Evolutionary conservation across 2,329 filamentous ascomycete species (phyloP), one percentile per base, ranked within the genome.

Genomic region (Microthyrium microscopicum): DNA sequence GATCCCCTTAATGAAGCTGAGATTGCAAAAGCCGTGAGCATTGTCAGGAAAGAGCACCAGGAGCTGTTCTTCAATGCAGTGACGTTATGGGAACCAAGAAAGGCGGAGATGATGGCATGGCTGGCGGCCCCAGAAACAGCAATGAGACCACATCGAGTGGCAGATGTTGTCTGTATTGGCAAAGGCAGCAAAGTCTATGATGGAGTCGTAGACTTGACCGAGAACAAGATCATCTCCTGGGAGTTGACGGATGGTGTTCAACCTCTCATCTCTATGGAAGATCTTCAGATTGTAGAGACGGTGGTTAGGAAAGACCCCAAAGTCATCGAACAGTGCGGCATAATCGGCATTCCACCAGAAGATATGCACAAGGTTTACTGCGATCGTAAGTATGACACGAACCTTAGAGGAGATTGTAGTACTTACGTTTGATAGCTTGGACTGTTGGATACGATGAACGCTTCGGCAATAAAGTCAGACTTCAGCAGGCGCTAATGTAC

Each of bases 311-410:
- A 73, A 45, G 82, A 93, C 49, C 71, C 80, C 11, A 79, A 77
- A 46, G 83, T 93, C 39, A 89, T 93, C 43, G 82, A 93, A 55
- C 84, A 93, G 54, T 94, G 85, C 48, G 70, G 68, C 5, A 68
- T 93, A 39, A 69, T 83, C 38, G 85, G 85, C 2, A 81, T 94
- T 39, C 70, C 81, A 9, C 66, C 66, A 36, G 67, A 79, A 43
- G 80, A 92, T 39, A 93, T 94, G 85, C 62, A 89, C 62, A 93
- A 93, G 57, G 81, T 94, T 30, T 93, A 91, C 61, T 92, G 84
- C 55, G 85, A 94, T 51, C 83, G 72, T 67, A 51, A 56, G 68
- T 65, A 22, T 4, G 12, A 5, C 20, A 8, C 19, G 11, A 8
- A 4, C 5, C 18, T 2, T 24, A 4, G 15, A 20, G 16, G 21